Percentiles rank a stretch among this genome's conserved stretches.
Evolutionary conservation across 1,139 yeast species (phyloP).

Genomic region (Keqinozyma sinolaborantium): DNA sequence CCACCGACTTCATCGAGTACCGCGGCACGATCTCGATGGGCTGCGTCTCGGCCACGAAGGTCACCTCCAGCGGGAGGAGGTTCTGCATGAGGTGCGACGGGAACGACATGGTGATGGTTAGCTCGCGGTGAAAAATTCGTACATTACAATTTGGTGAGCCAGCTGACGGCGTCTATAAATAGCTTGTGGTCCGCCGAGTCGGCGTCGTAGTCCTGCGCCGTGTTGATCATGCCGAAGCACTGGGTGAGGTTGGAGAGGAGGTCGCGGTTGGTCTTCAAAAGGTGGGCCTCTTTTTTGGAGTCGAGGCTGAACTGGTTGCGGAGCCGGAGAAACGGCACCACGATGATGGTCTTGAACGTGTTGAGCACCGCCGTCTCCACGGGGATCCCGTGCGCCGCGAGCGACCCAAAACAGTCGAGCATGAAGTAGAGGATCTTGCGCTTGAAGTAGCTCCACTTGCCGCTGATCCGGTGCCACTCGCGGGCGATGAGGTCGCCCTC

Average conservation of each 20-base stretch:
- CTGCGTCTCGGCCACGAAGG: constrained; percentile 83
- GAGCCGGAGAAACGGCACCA: constrained; percentile 25
- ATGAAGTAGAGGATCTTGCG: constrained; percentile 25
- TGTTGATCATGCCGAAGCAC: constrained; percentile 13
- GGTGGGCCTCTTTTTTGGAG: constrained; percentile 5
- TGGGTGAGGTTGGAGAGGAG: constrained; percentile 8
- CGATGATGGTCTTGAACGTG: constrained; percentile 29
- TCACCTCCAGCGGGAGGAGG: constrained; percentile 74
- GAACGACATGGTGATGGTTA: constrained; percentile 49
- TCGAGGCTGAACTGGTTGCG: constrained; percentile 9
- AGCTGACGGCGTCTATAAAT: constrained; percentile 7
- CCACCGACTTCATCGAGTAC: constrained; percentile 60
- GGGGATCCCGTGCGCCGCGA: constrained; percentile 24
- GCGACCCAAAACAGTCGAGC: constrained; percentile 26
- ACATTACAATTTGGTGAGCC: constrained; percentile 7
- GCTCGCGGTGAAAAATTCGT: background rate
- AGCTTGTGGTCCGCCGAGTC: constrained; percentile 5
- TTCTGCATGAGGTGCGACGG: constrained; percentile 55
- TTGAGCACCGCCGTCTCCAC: constrained; percentile 26
- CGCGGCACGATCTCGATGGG: constrained; percentile 70
- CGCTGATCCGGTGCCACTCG: constrained; percentile 19
- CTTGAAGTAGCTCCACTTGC: constrained; percentile 33
- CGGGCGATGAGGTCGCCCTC: constrained; percentile 6
- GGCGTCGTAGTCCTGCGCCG: constrained; percentile 4
- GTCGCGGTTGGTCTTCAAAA: constrained; percentile 10